phyloP scores from a whole-genome alignment of 805 yeast genomes.

The Saccharomycopsis fermentans region DNA sequence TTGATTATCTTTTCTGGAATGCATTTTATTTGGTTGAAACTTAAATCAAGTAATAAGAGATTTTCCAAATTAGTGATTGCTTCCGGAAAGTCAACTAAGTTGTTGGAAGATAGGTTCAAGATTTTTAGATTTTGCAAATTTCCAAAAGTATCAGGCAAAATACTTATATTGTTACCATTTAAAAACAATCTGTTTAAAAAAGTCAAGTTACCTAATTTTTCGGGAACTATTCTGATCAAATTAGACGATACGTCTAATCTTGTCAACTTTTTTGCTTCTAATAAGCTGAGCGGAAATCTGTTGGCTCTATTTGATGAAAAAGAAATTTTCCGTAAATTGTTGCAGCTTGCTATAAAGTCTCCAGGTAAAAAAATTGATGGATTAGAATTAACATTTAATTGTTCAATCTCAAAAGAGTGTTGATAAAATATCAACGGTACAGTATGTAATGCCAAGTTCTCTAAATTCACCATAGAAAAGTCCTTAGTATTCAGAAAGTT shows the following conservation, averaged over 20 bases:
- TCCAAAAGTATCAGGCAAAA: conserved; percentile 52
- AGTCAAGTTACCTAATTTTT: conserved; percentile 39
- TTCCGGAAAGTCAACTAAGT: conserved; percentile 52
- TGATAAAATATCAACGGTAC: conserved; percentile 78
- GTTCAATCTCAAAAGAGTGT: conserved; percentile 70
- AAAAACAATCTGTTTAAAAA: conserved; percentile 51
- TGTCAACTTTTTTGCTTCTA: conserved; percentile 57
- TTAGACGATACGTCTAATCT: conserved; percentile 71
- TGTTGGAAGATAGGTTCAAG: conserved; percentile 74
- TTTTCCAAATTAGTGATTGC: conserved; percentile 49
- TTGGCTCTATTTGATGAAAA: conserved; percentile 67
- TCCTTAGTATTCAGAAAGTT: conserved; percentile 38
- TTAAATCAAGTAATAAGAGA: conserved; percentile 61
- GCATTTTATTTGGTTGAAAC: conserved; percentile 60
- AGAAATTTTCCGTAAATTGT: conserved; percentile 54
- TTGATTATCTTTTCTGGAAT: conserved; percentile 55
- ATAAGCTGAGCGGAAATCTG: conserved; percentile 61
- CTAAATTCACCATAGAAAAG: conserved; percentile 62
- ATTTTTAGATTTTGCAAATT: conserved; percentile 42
- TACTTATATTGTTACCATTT: conserved; percentile 63
- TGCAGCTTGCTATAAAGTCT: conserved; percentile 69
- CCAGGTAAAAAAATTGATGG: conserved; percentile 77
- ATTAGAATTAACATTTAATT: conserved; percentile 74
- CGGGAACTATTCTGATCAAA: conserved; percentile 54
- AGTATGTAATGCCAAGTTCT: conserved; percentile 65